These are phyloP conservation scores for Gautieria morchelliformis DNA, from an alignment of 768 basidiomycete species.

Conservation along the genomic window DNA sequence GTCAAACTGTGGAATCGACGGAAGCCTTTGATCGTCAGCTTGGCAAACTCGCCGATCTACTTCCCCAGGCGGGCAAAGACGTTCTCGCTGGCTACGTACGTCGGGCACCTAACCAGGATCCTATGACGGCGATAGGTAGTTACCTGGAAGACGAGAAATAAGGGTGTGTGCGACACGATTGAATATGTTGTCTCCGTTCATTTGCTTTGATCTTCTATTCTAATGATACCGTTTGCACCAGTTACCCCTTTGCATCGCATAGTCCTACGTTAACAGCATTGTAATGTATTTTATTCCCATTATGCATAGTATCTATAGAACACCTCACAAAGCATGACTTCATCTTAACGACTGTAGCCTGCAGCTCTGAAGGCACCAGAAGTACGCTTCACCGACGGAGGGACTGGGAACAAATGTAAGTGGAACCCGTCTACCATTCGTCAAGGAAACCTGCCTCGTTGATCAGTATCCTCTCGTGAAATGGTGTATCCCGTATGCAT, in stretches of 20 bases:
- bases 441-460: conserved; percentile 8
- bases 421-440: neutral
- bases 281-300: conserved; percentile 2
- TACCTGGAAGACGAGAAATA: conserved; percentile 81
- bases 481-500: neutral
- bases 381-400: conserved; percentile 29
- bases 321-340: neutral
- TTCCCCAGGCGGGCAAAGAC: conserved; percentile 62
- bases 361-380: conserved; percentile 38
- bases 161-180: conserved; percentile 40
- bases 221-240: conserved; percentile 11
- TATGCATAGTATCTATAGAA: neutral
- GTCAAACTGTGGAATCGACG: conserved; percentile 14
- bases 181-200: conserved; percentile 8
- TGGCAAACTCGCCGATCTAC: conserved; percentile 56
- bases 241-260: conserved; percentile 3
- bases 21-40: conserved; percentile 59
- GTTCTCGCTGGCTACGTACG: conserved; percentile 65
- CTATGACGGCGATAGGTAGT: conserved; percentile 73
- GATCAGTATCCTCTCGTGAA: neutral
- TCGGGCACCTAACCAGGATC: conserved; percentile 56
- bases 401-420: conserved; percentile 24
- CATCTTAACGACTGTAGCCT: conserved; percentile 17
- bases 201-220: conserved; percentile 10
- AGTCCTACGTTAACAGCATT: neutral